Percentiles rank a stretch among this genome's conserved stretches.
phyloP scores from a whole-genome alignment of 805 yeast genomes.

The Hyphopichia homilentoma region DNA sequence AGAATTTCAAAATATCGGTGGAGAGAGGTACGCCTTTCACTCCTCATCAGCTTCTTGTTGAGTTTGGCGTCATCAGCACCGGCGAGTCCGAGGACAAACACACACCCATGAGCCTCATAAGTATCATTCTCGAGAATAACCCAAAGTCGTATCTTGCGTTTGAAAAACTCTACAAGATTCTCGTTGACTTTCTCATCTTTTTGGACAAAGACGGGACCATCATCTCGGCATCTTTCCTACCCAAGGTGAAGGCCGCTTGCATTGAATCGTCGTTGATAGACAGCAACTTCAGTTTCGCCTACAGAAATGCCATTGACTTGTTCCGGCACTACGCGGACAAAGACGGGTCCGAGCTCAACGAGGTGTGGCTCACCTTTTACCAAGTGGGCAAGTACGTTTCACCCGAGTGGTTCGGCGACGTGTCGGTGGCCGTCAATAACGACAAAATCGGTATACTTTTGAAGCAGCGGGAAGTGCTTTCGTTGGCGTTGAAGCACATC shows the following conservation, averaged over 20 bases:
- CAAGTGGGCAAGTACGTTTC: constrained; percentile 60
- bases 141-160: constrained; percentile 45
- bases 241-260: constrained; percentile 43
- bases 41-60: constrained; percentile 34
- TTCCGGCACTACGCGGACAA: constrained; percentile 21
- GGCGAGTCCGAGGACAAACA: constrained; percentile 2
- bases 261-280: constrained; percentile 66
- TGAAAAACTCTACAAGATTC: constrained; percentile 37
- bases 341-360: constrained; percentile 14
- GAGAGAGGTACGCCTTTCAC: constrained; percentile 32
- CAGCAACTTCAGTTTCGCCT: constrained; percentile 59
- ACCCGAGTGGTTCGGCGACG: constrained; percentile 23
- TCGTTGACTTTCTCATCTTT: constrained; percentile 39
- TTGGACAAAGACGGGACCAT: constrained; percentile 19
- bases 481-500: constrained; percentile 43
- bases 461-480: constrained; percentile 52
- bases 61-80: constrained; percentile 13
- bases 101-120: constrained; percentile 30
- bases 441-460: constrained; percentile 23
- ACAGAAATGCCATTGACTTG: constrained; percentile 35
- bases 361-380: constrained; percentile 67
- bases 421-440: constrained; percentile 21
- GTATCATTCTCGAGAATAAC: constrained; percentile 51
- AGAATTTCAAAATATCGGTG: constrained; percentile 31
- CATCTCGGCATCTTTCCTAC: constrained; percentile 18